Evolutionary conservation across 176 grass and related monocot species (phyloP), one percentile per base, ranked within the genome.

Genomic region (Melocanna baccifera): DNA sequence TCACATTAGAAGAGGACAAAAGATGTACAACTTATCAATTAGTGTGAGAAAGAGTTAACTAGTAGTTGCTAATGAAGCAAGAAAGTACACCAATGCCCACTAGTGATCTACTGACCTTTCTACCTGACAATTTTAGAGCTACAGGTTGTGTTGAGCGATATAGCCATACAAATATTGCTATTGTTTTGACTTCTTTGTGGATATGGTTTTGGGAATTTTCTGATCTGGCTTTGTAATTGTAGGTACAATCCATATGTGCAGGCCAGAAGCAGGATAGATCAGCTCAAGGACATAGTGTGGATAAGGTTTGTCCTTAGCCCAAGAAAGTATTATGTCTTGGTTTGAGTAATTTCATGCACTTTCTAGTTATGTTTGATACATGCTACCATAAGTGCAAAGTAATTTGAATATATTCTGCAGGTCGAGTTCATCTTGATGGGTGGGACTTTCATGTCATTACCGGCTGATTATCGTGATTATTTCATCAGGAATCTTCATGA

Each of bases 401-500:
- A 50, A 78, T 61, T 52, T 72, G 46, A 25, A 83, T 75, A 28
- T 79, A 69, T 3, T 20, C 30, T 86, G 71, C 91, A 98, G 90
- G 91, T 99, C 18, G 91, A 99, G 70, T 96, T 96, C 76, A 99
- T 99, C 75, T 87, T 99, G 75, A 99, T 99, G 96, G 96, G 96
- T 74, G 96, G 93, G 76, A 96, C 93, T 50, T 99, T 99, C 88
- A 96, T 99, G 91, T 99, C 93, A 47, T 82, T 99, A 73, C 89
- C 93, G 32, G 89, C 83, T 62, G 96, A 99, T 76, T 96, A 99
- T 89, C 96, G 96, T 72, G 96, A 99, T 78, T 99, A 99, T 84
- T 98, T 98, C 68, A 90, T 95, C 69, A 92, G 96, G 92, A 99
- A 99, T 91, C 93, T 99, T 77, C 96, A 99, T 87, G 96, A 99